These are phyloP conservation scores for Globisporangium cylindrosporum DNA, from an alignment of 352 stramenopile species.

Conservation along the genomic window DNA sequence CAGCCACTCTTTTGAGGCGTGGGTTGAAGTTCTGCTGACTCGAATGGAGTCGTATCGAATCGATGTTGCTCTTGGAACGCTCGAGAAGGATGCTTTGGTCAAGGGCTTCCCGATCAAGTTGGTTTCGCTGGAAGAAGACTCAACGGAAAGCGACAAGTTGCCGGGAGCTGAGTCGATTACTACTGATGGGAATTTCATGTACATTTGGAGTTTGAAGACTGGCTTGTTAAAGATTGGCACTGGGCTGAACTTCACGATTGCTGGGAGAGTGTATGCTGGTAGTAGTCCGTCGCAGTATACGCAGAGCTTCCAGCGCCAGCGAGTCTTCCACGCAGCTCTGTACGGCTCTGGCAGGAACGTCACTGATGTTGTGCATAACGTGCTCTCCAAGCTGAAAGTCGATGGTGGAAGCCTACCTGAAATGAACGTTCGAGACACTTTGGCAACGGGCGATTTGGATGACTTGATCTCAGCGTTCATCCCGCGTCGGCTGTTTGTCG, in stretches of 20 bases:
- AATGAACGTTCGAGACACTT: slow-evolving; percentile 16
- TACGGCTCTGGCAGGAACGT: slow-evolving; percentile 47
- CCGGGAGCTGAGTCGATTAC: slow-evolving; percentile 32
- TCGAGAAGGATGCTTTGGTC: slow-evolving; percentile 35
- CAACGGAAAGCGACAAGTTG: slow-evolving; percentile 16
- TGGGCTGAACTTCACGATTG: slow-evolving; percentile 65
- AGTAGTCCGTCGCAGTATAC: slow-evolving; percentile 30
- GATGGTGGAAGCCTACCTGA: background rate
- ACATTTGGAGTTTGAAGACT: slow-evolving; percentile 42
- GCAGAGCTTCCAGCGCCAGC: slow-evolving; percentile 20
- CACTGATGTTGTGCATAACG: slow-evolving; percentile 20
- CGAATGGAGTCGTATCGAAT: slow-evolving; percentile 56
- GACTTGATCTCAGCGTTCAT: slow-evolving; percentile 19
- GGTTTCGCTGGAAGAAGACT: slow-evolving; percentile 21
- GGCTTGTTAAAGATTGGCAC: slow-evolving; percentile 69
- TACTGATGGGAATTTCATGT: slow-evolving; percentile 67
- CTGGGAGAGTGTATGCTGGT: slow-evolving; percentile 60
- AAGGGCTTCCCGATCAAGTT: slow-evolving; percentile 53
- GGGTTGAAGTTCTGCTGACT: slow-evolving; percentile 35
- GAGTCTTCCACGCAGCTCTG: slow-evolving; percentile 27
- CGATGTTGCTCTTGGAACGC: slow-evolving; percentile 47
- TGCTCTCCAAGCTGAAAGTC: slow-evolving; percentile 11
- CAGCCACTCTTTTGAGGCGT: slow-evolving; percentile 31
- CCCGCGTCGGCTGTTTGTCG: slow-evolving; percentile 24
- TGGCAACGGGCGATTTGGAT: slow-evolving; percentile 11